Evolutionary conservation across 345 rosid species (phyloP).

Genomic region (Garcia nutans): DNA sequence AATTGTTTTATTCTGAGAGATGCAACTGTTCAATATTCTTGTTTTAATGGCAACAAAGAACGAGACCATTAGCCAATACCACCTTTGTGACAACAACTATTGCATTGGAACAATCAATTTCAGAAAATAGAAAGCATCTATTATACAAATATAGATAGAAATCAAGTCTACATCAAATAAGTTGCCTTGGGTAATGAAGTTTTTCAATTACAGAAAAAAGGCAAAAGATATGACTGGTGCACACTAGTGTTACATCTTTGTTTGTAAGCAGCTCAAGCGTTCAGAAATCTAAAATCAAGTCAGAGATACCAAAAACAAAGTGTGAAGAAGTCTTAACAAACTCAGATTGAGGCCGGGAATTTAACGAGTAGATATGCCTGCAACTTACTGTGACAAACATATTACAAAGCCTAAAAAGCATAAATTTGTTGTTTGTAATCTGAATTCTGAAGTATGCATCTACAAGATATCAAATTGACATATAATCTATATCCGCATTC

Average conservation of each 20-base stretch:
- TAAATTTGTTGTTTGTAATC: neutral
- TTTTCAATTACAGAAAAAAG: neutral
- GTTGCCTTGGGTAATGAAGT: neutral
- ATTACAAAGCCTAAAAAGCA: neutral
- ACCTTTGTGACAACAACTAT: neutral
- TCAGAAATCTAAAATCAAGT: neutral
- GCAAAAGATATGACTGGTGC: neutral
- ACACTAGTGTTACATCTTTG: too few relatives aligned
- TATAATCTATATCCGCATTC: neutral
- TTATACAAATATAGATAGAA: neutral
- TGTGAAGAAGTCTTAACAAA: neutral
- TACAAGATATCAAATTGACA: neutral
- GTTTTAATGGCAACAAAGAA: neutral
- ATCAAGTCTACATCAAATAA: neutral
- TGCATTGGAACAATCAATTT: neutral
- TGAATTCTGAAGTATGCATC: neutral
- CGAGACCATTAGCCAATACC: neutral
- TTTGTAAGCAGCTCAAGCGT: too few relatives aligned
- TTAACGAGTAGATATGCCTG: neutral
- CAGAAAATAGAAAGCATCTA: conserved; percentile 2
- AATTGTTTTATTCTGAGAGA: neutral
- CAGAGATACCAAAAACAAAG: neutral
- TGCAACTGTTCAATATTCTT: too few relatives aligned
- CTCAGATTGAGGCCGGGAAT: neutral
- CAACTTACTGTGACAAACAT: neutral